Evolutionary conservation across 306 rosid genomes (phyloP).

Genomic region (Pterocarpus santalinus): DNA sequence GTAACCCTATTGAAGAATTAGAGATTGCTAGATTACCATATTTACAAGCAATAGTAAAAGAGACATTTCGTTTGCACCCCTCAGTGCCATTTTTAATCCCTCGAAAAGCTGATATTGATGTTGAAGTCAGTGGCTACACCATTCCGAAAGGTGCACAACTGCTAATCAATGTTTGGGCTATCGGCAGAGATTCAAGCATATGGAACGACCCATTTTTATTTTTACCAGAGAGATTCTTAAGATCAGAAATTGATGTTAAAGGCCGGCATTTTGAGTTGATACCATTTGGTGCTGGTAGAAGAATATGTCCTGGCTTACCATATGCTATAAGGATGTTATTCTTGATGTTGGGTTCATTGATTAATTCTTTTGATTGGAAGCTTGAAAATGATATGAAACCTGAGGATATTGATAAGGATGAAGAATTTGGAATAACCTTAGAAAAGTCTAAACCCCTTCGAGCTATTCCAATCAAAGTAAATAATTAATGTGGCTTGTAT

Average conservation of each 20-base stretch:
- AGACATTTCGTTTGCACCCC: slow-evolving; percentile 56
- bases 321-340: slow-evolving; percentile 49
- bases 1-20: slow-evolving; percentile 54
- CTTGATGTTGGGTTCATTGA: slow-evolving; percentile 52
- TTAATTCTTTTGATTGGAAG: slow-evolving; percentile 64
- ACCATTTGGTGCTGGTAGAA: slow-evolving; percentile 54
- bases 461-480: slow-evolving; percentile 46
- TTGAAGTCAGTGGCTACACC: slow-evolving; percentile 50
- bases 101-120: slow-evolving; percentile 52
- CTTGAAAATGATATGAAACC: slow-evolving; percentile 49
- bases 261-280: slow-evolving; percentile 54
- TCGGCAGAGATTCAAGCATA: slow-evolving; percentile 1
- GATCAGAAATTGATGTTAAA: slow-evolving; percentile 42
- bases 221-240: slow-evolving; percentile 58
- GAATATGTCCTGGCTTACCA: slow-evolving; percentile 51
- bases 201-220: slow-evolving; percentile 52
- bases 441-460: slow-evolving; percentile 47
- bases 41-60: slow-evolving; percentile 60
- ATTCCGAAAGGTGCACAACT: slow-evolving; percentile 58
- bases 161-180: slow-evolving; percentile 57
- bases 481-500: neutral
- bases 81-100: slow-evolving; percentile 54
- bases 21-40: slow-evolving; percentile 55
- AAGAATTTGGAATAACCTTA: slow-evolving; percentile 53
- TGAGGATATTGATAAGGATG: slow-evolving; percentile 54